Conservation (phyloP, 805 yeast genomes). For the Metschnikowia gelsemii region DNA sequence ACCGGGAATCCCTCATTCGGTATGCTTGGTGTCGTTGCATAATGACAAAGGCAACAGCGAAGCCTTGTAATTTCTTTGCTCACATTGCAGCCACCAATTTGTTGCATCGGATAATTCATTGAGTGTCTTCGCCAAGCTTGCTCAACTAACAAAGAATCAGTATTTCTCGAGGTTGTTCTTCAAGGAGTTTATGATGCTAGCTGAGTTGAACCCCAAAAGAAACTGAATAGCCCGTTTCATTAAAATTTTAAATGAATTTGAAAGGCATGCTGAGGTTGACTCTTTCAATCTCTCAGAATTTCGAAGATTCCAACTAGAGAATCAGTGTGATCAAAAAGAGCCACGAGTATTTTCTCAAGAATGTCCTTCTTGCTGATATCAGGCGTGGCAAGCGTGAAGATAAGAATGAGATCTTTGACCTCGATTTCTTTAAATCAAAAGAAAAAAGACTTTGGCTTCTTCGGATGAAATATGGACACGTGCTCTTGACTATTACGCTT, state of each 20-base stretch:
- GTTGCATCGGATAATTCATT: slow-evolving; percentile 9
- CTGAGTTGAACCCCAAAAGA: slow-evolving; percentile 12
- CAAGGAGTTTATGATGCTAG: slow-evolving; percentile 13
- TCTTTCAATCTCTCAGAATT: slow-evolving; percentile 5
- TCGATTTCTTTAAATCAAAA: slow-evolving; percentile 13
- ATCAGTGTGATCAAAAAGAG: slow-evolving; percentile 5
- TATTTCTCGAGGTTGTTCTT: slow-evolving; percentile 22
- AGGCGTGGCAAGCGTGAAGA: slow-evolving; percentile 14
- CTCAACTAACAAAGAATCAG: slow-evolving; percentile 19
- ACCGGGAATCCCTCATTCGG: slow-evolving; percentile 4
- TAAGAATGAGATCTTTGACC: slow-evolving; percentile 22
- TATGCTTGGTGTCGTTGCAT: slow-evolving; percentile 21
- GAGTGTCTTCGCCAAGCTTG: slow-evolving; percentile 7
- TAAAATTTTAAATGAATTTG: slow-evolving; percentile 14
- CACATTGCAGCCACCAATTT: slow-evolving; percentile 9
- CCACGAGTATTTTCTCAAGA: slow-evolving; percentile 10
- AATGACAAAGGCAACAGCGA: slow-evolving; percentile 30
- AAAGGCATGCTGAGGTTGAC: slow-evolving; percentile 5
- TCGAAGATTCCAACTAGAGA: slow-evolving; percentile 4
- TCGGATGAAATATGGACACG: slow-evolving; percentile 21
- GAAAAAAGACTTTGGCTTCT: slow-evolving; percentile 16
- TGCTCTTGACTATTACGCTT: slow-evolving; percentile 27
- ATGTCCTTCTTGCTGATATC: slow-evolving; percentile 17
- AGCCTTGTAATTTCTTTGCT: slow-evolving; percentile 19
- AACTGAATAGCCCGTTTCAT: slow-evolving; percentile 25